Evolutionary conservation across 176 grass and related monocot species (phyloP), one percentile per base, ranked within the genome.

Genomic region (Phyllostachys edulis): DNA sequence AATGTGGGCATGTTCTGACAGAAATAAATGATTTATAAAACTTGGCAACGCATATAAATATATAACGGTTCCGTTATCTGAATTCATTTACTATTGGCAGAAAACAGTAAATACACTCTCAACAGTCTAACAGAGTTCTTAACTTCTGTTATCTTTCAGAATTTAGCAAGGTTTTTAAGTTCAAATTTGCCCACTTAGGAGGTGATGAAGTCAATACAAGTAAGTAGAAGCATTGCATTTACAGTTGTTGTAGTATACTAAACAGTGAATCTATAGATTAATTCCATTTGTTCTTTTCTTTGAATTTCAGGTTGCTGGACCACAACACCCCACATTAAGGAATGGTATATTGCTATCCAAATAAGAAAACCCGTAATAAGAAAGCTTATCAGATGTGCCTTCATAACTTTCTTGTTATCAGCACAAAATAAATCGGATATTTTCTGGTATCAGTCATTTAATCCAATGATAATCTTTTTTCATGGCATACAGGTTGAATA

Each of bases 111-210:
- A 60, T 75, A 77, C 61, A 7, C 56, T 63, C 18, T 81, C 38
- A 57, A 8, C 78, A 45, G 14, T 27, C 78, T 73, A 72, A 90
- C 61, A 32, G 27, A 64, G 39, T 66, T 61, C 6, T 67, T 57
- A 75, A 47, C 56, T 83, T 9, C 75, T 62, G 49, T 92, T 45
- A 36, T 90, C 59, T 93, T 91, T 65, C 92, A 98, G 96, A 98
- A 93, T 98, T 95, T 85, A 88, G 88, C 72, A 94, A 94, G 89
- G 66, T 97, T 89, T 97, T 97, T 63, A 97, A 97, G 75, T 97
- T 97, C 78, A 97, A 89, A 68, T 92, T 94, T 91, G 92, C 88
- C 23, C 95, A 97, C 67, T 88, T 97, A 80, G 95, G 95, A 2
- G 95, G 95, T 79, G 92, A 97, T 86, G 95, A 97, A 92, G 95